Base-by-base conservation (phyloP, 129 eudicot genomes). In the Sambucus nigra region DNA sequence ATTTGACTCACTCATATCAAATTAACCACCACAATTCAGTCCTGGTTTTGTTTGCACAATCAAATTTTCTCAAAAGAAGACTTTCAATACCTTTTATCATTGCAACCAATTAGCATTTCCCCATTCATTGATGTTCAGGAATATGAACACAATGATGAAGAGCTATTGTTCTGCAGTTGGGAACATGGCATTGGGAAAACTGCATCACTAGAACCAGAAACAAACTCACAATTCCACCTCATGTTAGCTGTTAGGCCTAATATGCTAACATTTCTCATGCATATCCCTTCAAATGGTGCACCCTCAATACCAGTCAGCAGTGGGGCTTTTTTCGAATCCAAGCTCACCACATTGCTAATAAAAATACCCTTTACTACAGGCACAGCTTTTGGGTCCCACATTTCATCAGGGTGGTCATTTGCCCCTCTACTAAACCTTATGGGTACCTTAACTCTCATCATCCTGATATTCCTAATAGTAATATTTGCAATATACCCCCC, bases 371-470 rank as follows among this genome's bases (percentile, higher is more conserved):
- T 80, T 13, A 83, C 80, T 65, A 48, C 70, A 24, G 99, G 99
- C 25, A 92, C 56, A 11, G 94, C 96, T 9, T 77, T 73, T 2
- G 74, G 87, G 68, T 92, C 94, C 91, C 94, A 92, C 19, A 52
- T 19, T 17, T 77, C 80, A 47, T 86, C 96, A 0, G 99, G 99
- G 59, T 92, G 99, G 54, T 92, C 96, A 66, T 86, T 68, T 0
- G 97, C 94, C 7, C 97, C 97, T 55, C 88, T 71, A 51, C 97
- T 88, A 45, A 88, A 88, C 78, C 94, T 80, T 48, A 92, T 23
- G 26, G 99, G 96, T 2, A 92, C 78, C 71, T 92, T 92, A 5
- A 92, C 99, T 20, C 78, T 73, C 50, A 82, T 96, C 94, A 92
- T 69, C 13, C 55, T 71, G 35, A 92, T 53, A 35, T 82, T 92